A percentile compares a stretch with the other conserved stretches of the same genome.
Conservation (phyloP, 139 green algal species). For the Bryopsis sp. region DNA sequence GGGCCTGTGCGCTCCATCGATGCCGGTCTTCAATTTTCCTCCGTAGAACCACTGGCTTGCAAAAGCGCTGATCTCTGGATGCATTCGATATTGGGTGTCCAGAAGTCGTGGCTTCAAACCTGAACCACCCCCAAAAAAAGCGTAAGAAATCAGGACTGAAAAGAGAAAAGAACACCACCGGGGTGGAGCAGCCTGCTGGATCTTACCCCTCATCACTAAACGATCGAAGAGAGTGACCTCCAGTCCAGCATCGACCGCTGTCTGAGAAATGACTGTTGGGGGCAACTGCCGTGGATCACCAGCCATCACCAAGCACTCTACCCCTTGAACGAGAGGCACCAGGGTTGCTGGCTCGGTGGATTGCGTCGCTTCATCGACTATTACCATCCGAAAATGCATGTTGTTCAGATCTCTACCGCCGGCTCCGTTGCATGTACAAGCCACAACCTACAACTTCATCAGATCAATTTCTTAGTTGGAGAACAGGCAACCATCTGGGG, state of each 20-base stretch:
- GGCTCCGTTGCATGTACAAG: slow-evolving; percentile 39
- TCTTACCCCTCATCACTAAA: slow-evolving; percentile 27
- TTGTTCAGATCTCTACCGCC: slow-evolving; percentile 36
- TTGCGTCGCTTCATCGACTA: slow-evolving; percentile 92
- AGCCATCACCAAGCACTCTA: slow-evolving; percentile 76
- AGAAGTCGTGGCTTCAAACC: slow-evolving; percentile 67
- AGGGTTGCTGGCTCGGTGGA: slow-evolving; percentile 77
- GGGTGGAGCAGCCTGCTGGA: too few species aligned
- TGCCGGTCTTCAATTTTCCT: slow-evolving; percentile 33
- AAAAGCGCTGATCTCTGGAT: slow-evolving; percentile 59
- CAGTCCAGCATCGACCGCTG: slow-evolving; percentile 43
- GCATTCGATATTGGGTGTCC: slow-evolving; percentile 91
- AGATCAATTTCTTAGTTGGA: neutral
- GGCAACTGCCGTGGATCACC: slow-evolving; percentile 85
- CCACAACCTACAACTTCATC: neutral
- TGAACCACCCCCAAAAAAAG: slow-evolving; percentile 6
- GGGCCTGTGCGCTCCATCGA: slow-evolving; percentile 40
- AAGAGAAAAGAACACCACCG: too few species aligned
- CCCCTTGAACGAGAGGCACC: slow-evolving; percentile 69
- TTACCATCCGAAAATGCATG: slow-evolving; percentile 60
- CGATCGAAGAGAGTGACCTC: slow-evolving; percentile 76
- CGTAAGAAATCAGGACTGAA: too few species aligned
- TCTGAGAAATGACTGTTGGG: slow-evolving; percentile 64
- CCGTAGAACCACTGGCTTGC: slow-evolving; percentile 44
- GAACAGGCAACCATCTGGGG: too few species aligned